Conservation (phyloP, 2,329 filamentous ascomycete genomes). For the Beauveria bassiana region DNA sequence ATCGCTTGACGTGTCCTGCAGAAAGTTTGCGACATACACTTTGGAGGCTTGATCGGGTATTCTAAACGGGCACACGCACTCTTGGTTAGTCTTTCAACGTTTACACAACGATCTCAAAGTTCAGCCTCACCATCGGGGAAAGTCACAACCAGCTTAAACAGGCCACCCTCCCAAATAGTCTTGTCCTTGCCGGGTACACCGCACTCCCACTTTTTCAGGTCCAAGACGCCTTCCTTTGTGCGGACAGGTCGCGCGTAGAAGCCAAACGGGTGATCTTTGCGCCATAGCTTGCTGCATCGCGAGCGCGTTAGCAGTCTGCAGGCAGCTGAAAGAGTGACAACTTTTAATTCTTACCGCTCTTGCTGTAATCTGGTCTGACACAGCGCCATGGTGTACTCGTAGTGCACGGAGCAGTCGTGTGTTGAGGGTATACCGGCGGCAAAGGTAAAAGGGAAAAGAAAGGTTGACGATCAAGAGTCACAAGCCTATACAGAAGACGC, state of each 20-base stretch:
- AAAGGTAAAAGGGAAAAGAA: not conserved
- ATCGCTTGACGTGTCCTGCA: not conserved
- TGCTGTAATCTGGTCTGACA: constrained; percentile 83
- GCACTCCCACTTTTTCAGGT: constrained; percentile 95
- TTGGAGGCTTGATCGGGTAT: constrained; percentile 96
- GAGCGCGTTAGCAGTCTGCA: constrained; percentile 15
- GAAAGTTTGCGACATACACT: constrained; percentile 60
- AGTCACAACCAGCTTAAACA: constrained; percentile 87
- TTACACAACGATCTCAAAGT: not conserved
- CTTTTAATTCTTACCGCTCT: constrained; percentile 57
- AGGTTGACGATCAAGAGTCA: not conserved
- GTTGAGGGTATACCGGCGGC: not conserved
- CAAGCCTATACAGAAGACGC: not conserved
- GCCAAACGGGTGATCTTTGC: constrained; percentile 92
- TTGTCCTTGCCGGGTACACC: constrained; percentile 93
- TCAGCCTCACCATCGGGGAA: constrained; percentile 80
- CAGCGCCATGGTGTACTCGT: constrained; percentile 58
- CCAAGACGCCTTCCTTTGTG: constrained; percentile 70
- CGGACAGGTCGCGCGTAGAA: constrained; percentile 89
- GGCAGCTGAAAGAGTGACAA: not conserved
- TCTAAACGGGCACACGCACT: constrained; percentile 44
- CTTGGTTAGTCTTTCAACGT: not conserved
- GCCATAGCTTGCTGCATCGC: constrained; percentile 78
- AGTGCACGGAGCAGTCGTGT: not conserved
- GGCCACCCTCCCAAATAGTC: constrained; percentile 94